Conservation (phyloP, 2,329 filamentous ascomycete genomes). For the Penicillium sp. region DNA sequence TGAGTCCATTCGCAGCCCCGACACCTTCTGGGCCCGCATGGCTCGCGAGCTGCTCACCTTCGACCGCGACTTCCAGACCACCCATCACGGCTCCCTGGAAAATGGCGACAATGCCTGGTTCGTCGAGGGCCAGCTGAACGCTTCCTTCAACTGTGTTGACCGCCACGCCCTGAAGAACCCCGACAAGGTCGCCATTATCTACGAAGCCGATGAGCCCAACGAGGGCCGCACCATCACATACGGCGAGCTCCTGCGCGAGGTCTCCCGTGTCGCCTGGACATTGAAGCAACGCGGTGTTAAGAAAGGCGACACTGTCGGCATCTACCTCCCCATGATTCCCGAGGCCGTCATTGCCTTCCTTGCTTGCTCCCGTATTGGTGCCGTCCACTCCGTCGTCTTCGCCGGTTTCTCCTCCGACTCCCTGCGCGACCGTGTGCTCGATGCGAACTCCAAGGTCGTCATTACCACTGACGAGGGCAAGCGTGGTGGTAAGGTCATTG, state of each 20-base stretch:
- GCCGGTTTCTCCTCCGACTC: slow-evolving; percentile 97
- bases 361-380: slow-evolving; percentile 88
- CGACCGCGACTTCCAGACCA: slow-evolving; percentile 90
- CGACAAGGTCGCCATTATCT: slow-evolving; percentile 93
- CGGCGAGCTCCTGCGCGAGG: slow-evolving; percentile 87
- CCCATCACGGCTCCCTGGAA: slow-evolving; percentile 73
- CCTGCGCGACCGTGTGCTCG: slow-evolving; percentile 89
- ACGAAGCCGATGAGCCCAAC: slow-evolving; percentile 89
- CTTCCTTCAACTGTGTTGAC: slow-evolving; percentile 96
- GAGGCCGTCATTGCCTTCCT: slow-evolving; percentile 91
- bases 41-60: slow-evolving; percentile 90
- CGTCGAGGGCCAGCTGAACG: slow-evolving; percentile 88
- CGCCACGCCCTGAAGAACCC: slow-evolving; percentile 95
- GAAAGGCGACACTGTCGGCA: slow-evolving; percentile 95
- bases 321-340: slow-evolving; percentile 98
- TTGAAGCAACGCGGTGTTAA: slow-evolving; percentile 94
- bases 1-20: slow-evolving; percentile 86
- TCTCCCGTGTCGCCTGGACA: slow-evolving; percentile 83
- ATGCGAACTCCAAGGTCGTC: slow-evolving; percentile 88
- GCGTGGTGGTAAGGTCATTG: slow-evolving; percentile 94
- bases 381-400: slow-evolving; percentile 96
- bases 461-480: slow-evolving; percentile 98
- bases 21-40: slow-evolving; percentile 85
- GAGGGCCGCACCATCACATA: slow-evolving; percentile 93
- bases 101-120: slow-evolving; percentile 94